Base-by-base conservation (phyloP, 108 stramenopile genomes). In the Phaeodactylum tricornutum region DNA sequence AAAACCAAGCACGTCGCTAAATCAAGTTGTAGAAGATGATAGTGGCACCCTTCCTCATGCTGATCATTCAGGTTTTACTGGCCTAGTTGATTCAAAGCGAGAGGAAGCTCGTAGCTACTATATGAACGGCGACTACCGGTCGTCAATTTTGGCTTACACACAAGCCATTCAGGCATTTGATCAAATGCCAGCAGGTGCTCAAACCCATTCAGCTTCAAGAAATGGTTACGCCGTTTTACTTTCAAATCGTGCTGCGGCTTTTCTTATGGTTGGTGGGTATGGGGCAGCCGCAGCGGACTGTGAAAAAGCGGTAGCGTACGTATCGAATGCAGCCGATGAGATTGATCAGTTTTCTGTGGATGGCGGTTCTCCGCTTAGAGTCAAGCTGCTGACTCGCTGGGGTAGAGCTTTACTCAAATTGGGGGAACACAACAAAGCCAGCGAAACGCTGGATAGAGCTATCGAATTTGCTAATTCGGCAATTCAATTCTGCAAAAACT, bases 211-310 rank as follows among this genome's bases (percentile, higher is more conserved):
- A n/a, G n/a, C n/a, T n/a, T 29, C 37, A 17, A 75, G 71, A 26
- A 66, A 74, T 36, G 43, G 62, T 1, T 46, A 81, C 7, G 79
- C 79, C 30, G 69, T 79, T 2, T 46, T 85, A 1, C 67, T 67
- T 25, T 82, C 81, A 23, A 86, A 90, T 55, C 84, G 88, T 38
- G 84, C 84, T 9, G 88, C 84, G 3, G 76, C 70, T 6, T 47
- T 83, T 12, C 55, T 90, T 41, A 90, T 85, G 81, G 57, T 80
- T 12, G 84, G 79, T 3, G 84, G 77, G 4, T 79, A 62, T 49
- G 53, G 59, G 29, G 74, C 71, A 29, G 70, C 81, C 9, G 66
- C 67, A 7, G 61, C 57, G 2, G 86, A 87, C 34, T 83, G 81
- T 44, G 26, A 61, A 4, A 50, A 59, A n/a, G 80, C 71, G 22